Percentiles rank a stretch among this genome's conserved stretches.
These are phyloP conservation scores for Setaria viridis DNA, from an alignment of 202 grass and related monocot species.

Conservation along the genomic window DNA sequence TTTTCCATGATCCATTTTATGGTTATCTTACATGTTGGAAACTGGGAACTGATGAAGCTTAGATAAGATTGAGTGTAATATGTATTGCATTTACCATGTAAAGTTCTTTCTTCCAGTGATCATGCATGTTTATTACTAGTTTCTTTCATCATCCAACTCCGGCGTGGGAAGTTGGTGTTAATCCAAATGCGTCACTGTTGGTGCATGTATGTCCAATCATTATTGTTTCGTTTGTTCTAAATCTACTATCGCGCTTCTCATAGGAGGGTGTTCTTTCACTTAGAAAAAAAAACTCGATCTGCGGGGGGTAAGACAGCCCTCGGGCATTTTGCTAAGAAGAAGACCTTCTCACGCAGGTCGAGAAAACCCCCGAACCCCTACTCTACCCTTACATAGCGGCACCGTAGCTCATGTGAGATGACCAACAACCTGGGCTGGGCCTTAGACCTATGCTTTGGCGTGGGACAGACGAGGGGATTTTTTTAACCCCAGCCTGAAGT, in stretches of 20 bases:
- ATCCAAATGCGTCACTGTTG: background rate
- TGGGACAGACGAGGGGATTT: too few relatives aligned
- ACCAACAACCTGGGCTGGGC: too few relatives aligned
- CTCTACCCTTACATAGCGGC: too few relatives aligned
- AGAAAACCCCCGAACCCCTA: too few relatives aligned
- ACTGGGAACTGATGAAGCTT: background rate
- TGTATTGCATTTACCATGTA: slow-evolving; percentile 5
- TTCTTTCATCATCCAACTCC: slow-evolving; percentile 6
- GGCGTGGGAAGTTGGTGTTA: slow-evolving; percentile 21
- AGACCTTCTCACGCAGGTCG: too few relatives aligned
- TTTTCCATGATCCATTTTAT: background rate
- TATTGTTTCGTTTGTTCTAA: background rate
- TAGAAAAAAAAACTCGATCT: too few relatives aligned
- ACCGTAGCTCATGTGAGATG: too few relatives aligned
- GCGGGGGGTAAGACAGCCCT: too few relatives aligned
- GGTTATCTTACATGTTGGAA: slow-evolving; percentile 9
- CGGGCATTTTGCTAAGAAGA: too few relatives aligned
- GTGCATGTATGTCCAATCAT: background rate
- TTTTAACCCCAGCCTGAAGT: too few relatives aligned
- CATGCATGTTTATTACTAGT: background rate
- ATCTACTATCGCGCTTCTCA: background rate
- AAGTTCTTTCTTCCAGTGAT: background rate
- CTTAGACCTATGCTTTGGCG: too few relatives aligned
- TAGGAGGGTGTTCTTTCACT: background rate
- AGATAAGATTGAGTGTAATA: slow-evolving; percentile 16